Percentiles rank a stretch among this genome's conserved stretches.
Evolutionary conservation across 2,329 filamentous ascomycete genomes (phyloP).

Genomic region (Trichoderma guizhouense): DNA sequence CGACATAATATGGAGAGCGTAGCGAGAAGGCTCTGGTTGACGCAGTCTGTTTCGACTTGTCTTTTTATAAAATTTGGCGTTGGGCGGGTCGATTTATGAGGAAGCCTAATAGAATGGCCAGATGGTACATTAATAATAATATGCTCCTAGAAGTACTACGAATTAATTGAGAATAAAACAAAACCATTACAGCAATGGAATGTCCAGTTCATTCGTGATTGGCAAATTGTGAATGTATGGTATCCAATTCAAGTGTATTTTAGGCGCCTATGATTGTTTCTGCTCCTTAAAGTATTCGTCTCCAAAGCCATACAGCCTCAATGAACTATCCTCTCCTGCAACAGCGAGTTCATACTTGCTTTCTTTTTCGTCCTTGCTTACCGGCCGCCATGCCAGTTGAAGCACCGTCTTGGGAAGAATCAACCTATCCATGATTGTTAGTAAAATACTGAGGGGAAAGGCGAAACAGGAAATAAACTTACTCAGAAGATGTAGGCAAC

Average conservation of each 20-base stretch:
- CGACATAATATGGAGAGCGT: neutral
- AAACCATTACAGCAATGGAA: neutral
- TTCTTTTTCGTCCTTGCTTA: slow-evolving; percentile 27
- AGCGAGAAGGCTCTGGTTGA: neutral
- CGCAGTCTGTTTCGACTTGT: neutral
- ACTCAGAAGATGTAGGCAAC: slow-evolving; percentile 37
- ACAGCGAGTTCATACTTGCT: slow-evolving; percentile 44
- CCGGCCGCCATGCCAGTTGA: slow-evolving; percentile 67
- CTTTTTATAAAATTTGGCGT: neutral
- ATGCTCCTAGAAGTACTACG: neutral
- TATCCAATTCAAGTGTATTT: neutral
- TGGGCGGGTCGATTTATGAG: neutral
- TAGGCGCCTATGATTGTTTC: neutral
- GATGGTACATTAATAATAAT: slow-evolving; percentile 11
- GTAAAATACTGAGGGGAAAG: neutral
- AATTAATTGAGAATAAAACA: neutral
- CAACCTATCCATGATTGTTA: slow-evolving; percentile 26
- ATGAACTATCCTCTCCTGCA: slow-evolving; percentile 59
- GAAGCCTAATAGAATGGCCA: neutral
- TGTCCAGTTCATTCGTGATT: no score
- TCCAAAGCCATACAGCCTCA: slow-evolving; percentile 52
- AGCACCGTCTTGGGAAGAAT: slow-evolving; percentile 61
- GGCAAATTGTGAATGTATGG: neutral
- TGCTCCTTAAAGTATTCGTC: slow-evolving; percentile 5
- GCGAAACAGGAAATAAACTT: slow-evolving; percentile 25